Base-by-base conservation (phyloP, 768 basidiomycete species). In the Trametes sanguinea region DNA sequence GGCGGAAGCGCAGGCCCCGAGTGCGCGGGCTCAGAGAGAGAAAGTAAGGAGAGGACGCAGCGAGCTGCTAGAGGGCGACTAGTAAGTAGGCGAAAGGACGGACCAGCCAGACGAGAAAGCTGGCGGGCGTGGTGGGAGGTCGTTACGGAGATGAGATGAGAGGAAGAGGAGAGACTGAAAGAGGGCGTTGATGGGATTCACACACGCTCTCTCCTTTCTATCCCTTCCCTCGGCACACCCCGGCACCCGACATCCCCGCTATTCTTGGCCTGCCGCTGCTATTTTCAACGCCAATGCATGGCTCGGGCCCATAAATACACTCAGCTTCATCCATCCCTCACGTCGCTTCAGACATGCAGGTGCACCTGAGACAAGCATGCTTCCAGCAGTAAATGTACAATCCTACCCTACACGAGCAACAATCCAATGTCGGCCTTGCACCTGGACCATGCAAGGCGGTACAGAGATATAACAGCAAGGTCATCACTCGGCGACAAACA, bases 401-500 rank as follows among this genome's bases (percentile, higher is more conserved):
- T 29, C 22, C 40, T 32, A 32, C 43, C 45, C 30, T 30, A 44
- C n/a, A 39, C 14, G 40, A 13, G 45, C 22, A 29, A n/a, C 40
- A 46, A 9, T 46, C 16, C 32, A 55, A 30, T n/a, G 35, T 48
- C 29, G 37, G 39, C 29, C 43, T 14, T 43, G n/a, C 42, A 9
- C 42, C 42, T 14, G 5, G 10, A n/a, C 22, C 22, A 22, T 22
- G 22, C 22, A 22, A 22, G 22, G 22, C 22, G 22, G 22, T 22
- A 13, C 10, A 43, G n/a, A 13, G n/a, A 43, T 43, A 13, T 5
- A 43, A 43, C 7, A 43, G 42, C 48, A 17, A 17, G 17, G 11
- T 7, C 47, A 45, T 66, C 55, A 69, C 44, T 72, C 71, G 37
- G 67, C 65, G 11, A 73, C 65, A 45, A 73, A 73, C 22, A 74